These are phyloP conservation scores for Ophiostoma tasmaniense DNA, from an alignment of 2,329 filamentous ascomycete genomes.

Conservation along the genomic window DNA sequence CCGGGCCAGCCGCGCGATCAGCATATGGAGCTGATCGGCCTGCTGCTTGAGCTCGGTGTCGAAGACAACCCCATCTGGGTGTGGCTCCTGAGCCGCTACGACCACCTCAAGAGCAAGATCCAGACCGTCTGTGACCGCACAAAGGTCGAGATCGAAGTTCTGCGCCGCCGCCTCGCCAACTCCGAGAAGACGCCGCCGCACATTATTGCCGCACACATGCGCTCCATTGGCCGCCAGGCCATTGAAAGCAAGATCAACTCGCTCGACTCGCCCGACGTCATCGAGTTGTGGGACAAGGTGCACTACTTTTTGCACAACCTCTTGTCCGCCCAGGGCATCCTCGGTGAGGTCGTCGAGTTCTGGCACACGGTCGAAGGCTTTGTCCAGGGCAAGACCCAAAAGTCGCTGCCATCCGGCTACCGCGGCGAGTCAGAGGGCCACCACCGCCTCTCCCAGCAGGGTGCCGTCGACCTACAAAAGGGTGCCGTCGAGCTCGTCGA, in stretches of 20 bases:
- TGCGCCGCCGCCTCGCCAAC: slow-evolving; percentile 70
- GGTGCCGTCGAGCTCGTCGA: slow-evolving; percentile 75
- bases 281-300: slow-evolving; percentile 91
- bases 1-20: slow-evolving; percentile 51
- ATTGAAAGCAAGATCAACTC: slow-evolving; percentile 50
- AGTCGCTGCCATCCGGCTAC: slow-evolving; percentile 67
- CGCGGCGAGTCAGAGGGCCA: slow-evolving; percentile 74
- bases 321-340: slow-evolving; percentile 67
- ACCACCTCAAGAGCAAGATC: slow-evolving; percentile 82
- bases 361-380: slow-evolving; percentile 91
- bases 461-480: slow-evolving; percentile 63
- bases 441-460: slow-evolving; percentile 66
- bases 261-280: slow-evolving; percentile 70
- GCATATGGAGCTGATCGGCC: slow-evolving; percentile 82
- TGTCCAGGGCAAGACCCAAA: slow-evolving; percentile 76
- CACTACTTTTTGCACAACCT: slow-evolving; percentile 64
- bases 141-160: slow-evolving; percentile 84
- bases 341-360: slow-evolving; percentile 86
- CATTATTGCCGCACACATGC: slow-evolving; percentile 65
- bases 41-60: slow-evolving; percentile 87
- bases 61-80: slow-evolving; percentile 95
- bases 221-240: slow-evolving; percentile 60
- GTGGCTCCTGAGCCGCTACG: slow-evolving; percentile 84
- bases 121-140: slow-evolving; percentile 72
- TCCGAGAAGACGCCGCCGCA: slow-evolving; percentile 56